Conservation (phyloP, 2,329 filamentous ascomycete species). For the Neonectria sp. region DNA sequence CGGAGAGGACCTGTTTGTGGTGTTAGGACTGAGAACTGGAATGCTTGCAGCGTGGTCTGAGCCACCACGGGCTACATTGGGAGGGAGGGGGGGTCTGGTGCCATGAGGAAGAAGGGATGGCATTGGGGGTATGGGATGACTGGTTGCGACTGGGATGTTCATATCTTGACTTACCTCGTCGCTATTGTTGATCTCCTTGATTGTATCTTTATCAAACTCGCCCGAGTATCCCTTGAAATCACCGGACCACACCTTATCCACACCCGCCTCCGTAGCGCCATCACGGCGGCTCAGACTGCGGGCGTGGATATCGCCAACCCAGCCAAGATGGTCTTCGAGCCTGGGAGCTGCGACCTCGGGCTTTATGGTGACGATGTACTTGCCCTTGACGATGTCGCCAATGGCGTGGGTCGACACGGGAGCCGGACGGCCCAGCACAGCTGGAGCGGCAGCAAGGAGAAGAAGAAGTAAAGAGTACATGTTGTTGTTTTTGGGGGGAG, state of each 20-base stretch:
- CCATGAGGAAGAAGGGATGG: too few relatives aligned
- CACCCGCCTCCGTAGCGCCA: slow-evolving; percentile 43
- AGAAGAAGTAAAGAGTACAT: slow-evolving; percentile 29
- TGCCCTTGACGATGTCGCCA: slow-evolving; percentile 51
- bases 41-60: slow-evolving; percentile 9
- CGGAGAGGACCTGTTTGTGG: slow-evolving; percentile 48
- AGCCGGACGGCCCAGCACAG: slow-evolving; percentile 24
- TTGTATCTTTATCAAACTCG: slow-evolving; percentile 58
- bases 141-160: neutral
- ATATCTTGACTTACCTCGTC: slow-evolving; percentile 53
- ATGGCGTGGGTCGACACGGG: slow-evolving; percentile 13
- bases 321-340: slow-evolving; percentile 54
- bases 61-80: slow-evolving; percentile 6
- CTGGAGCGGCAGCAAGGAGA: slow-evolving; percentile 38
- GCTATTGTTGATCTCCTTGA: slow-evolving; percentile 57
- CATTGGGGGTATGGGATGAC: too few relatives aligned
- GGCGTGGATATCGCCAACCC: slow-evolving; percentile 51
- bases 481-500: neutral
- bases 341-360: slow-evolving; percentile 49
- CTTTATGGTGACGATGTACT: slow-evolving; percentile 64
- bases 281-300: slow-evolving; percentile 53
- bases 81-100: neutral
- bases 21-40: slow-evolving; percentile 3
- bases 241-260: slow-evolving; percentile 47
- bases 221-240: slow-evolving; percentile 59